Base-by-base conservation (phyloP, 2,329 filamentous ascomycete genomes). In the Ophiocordyceps camponoti-saundersi region DNA sequence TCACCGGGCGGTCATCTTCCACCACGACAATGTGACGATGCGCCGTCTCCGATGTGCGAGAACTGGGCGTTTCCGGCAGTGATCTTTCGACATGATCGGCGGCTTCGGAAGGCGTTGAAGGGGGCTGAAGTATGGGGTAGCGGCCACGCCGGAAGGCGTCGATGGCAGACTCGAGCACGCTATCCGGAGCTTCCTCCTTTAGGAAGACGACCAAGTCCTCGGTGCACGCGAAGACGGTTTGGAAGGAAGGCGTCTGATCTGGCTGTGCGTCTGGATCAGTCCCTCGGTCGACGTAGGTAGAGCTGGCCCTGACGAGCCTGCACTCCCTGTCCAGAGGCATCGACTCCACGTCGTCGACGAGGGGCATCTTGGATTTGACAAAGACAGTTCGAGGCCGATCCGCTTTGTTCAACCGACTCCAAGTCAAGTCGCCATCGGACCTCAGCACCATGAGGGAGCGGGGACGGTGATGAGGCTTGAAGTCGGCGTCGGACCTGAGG, bases 181-280 rank as follows among this genome's bases (percentile, higher is more conserved):
- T 49, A 49, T 73, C 65, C 0, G 57, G 55, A 1, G 59, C 57
- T 2, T 67, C 66, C 10, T 68, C 65, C 15, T 67, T 70, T 47
- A 80, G 68, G 43, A 73, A 65, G 22, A 82, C 63, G 2, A 79
- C 65, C 1, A 79, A 55, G 50, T 81, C 72, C 53, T 81, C 78
- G 0, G 65, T 53, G 41, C 76, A 59, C 0, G 72, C 68, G 21
- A 81, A 61, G 0, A 77, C 65, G 1, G 71, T 62, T 32, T 66
- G 60, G 39, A 67, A 66, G 0, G 56, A 42, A 3, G 26, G 47
- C 16, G 55, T 48, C 10, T 57, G 47, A 8, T 49, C 40, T 15
- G 50, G 23, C 15, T 57, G 47, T 2, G 61, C 53, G 7, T 55
- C 56, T 1, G 60, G 58, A 53, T 70, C 64, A 0, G 62, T 64